Evolutionary conservation across 192 early-diverging fungal species (phyloP).

Genomic region (Thamnidium elegans): DNA sequence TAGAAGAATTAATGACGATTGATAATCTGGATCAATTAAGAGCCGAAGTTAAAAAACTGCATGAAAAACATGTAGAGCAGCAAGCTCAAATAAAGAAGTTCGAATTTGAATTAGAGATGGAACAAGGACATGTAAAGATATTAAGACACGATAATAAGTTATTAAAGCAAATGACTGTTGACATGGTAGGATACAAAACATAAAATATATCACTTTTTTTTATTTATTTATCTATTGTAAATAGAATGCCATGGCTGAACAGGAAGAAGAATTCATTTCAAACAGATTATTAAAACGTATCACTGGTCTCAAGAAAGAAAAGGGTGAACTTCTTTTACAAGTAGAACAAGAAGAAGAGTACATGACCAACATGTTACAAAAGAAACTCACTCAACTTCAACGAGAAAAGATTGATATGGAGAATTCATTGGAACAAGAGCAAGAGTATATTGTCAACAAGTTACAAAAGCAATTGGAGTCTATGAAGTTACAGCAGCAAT

Average conservation of each 20-base stretch:
- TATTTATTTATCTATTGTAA: constrained; percentile 5
- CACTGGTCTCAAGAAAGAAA: constrained; percentile 73
- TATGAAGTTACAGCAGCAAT: constrained; percentile 30
- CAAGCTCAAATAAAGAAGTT: constrained; percentile 51
- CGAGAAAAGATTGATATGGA: constrained; percentile 91
- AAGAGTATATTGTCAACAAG: constrained; percentile 89
- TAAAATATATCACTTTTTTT: not conserved
- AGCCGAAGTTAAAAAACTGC: constrained; percentile 11
- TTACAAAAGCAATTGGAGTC: constrained; percentile 79
- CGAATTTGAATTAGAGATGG: constrained; percentile 66
- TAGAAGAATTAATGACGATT: not conserved
- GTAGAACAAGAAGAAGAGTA: constrained; percentile 83
- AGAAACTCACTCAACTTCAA: constrained; percentile 72
- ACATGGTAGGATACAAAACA: constrained; percentile 43
- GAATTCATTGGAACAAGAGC: constrained; percentile 85
- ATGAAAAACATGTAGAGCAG: constrained; percentile 23
- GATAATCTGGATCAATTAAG: constrained; percentile 5
- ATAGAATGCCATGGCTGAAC: constrained; percentile 56
- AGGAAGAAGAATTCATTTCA: constrained; percentile 74
- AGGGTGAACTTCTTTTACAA: constrained; percentile 68
- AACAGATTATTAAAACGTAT: constrained; percentile 75
- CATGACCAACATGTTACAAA: constrained; percentile 75
- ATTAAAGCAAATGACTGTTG: constrained; percentile 53
- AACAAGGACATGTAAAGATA: constrained; percentile 60
- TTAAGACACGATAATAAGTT: constrained; percentile 58